phyloP scores from a whole-genome alignment of 2,329 filamentous ascomycete species.

The Aspergillus niger region DNA sequence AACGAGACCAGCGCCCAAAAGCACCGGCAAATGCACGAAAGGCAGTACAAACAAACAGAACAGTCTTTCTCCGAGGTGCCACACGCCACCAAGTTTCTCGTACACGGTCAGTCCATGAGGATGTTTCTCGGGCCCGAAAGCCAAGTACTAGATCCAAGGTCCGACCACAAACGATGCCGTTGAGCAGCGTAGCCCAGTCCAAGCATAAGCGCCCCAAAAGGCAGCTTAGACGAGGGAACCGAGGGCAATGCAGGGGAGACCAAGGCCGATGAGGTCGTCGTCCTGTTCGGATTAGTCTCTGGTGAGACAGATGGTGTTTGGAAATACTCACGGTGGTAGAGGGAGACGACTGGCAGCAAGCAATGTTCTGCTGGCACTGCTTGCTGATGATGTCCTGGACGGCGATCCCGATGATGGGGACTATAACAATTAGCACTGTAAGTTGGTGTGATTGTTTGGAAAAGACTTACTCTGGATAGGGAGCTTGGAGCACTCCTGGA shows the following conservation, averaged over 20 bases:
- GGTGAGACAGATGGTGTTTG: accelerated
- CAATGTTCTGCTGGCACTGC: slow-evolving; percentile 46
- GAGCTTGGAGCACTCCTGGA: slow-evolving; percentile 47
- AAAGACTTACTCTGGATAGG: slow-evolving; percentile 32
- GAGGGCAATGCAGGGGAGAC: slow-evolving; percentile 42
- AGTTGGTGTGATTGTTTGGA: too few relatives aligned
- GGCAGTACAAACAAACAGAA: slow-evolving; percentile 21
- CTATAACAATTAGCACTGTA: slow-evolving; percentile 13
- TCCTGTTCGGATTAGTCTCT: slow-evolving; percentile 24
- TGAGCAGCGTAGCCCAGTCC: background rate
- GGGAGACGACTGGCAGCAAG: slow-evolving; percentile 42
- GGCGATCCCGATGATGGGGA: slow-evolving; percentile 32
- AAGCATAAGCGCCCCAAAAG: background rate
- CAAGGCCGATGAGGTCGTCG: slow-evolving; percentile 38
- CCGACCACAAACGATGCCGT: slow-evolving; percentile 17
- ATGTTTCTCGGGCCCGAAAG: slow-evolving; percentile 21
- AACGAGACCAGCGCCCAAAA: slow-evolving; percentile 14
- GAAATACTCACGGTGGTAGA: slow-evolving; percentile 31
- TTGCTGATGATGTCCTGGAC: slow-evolving; percentile 39
- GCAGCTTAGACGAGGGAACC: slow-evolving; percentile 41
- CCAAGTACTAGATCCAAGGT: slow-evolving; percentile 16
- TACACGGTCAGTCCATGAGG: slow-evolving; percentile 30
- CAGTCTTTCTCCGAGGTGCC: slow-evolving; percentile 35
- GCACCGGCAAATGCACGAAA: slow-evolving; percentile 15
- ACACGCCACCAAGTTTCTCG: slow-evolving; percentile 32